Evolutionary conservation across 129 eudicot genomes (phyloP).

Genomic region (Arctium lappa): DNA sequence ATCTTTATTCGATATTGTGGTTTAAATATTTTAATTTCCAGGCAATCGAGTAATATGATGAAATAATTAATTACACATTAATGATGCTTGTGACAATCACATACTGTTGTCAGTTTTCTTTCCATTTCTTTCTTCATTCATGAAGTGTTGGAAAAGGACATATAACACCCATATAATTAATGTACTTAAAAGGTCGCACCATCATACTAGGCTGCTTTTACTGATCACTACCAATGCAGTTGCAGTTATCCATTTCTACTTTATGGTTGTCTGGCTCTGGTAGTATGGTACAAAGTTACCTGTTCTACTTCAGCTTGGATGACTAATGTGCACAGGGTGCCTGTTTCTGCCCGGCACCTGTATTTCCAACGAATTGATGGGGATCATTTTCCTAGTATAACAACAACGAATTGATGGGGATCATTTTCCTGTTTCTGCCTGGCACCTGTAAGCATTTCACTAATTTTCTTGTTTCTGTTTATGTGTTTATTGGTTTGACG

Average conservation of each 20-base stretch:
- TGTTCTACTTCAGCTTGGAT: slow-evolving; percentile 8
- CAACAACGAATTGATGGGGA: not conserved
- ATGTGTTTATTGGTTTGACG: not conserved
- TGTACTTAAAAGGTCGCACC: not conserved
- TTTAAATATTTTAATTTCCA: not conserved
- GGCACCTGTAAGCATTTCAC: slow-evolving; percentile 5
- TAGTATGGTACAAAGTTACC: slow-evolving; percentile 10
- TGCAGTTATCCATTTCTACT: slow-evolving; percentile 10
- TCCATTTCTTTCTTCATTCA: slow-evolving; percentile 10
- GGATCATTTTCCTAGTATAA: not conserved
- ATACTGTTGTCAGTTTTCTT: not conserved
- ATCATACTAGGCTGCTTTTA: not conserved
- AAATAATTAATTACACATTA: not conserved
- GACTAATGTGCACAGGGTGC: not conserved
- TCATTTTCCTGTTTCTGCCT: not conserved
- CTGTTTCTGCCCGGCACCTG: not conserved
- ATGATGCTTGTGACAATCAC: not conserved
- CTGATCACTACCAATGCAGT: slow-evolving; percentile 16
- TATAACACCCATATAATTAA: not conserved
- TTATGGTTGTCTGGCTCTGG: slow-evolving; percentile 7
- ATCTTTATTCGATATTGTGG: not conserved
- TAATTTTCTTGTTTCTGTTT: not conserved
- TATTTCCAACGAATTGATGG: not conserved
- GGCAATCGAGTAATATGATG: not conserved
- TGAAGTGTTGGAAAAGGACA: not conserved